Base-by-base conservation (phyloP, 129 eudicot species). In the carrot (Daucus carota) region DNA sequence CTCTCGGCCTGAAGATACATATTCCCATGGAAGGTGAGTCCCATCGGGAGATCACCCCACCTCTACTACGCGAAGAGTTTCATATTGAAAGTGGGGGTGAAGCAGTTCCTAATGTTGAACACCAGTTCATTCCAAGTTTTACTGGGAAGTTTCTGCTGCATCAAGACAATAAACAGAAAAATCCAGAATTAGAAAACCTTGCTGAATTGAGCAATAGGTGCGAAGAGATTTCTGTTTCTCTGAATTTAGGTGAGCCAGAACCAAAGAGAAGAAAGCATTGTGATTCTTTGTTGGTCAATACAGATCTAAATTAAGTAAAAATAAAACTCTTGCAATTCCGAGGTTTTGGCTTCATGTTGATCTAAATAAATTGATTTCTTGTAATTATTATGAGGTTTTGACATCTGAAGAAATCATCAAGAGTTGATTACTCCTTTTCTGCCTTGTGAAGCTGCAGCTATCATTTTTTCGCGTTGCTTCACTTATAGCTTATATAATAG, bases 241-340 rank as follows among this genome's bases (percentile, higher is more conserved):
- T 91, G 86, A 88, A 77, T 75, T 73, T 80, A 73, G 87, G 90
- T 60, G 92, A 87, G 78, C 96, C 88, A 0, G 89, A 81, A 76
- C 63, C 80, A 2, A 90, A 90, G 81, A 83, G 90, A 78, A 81
- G 96, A 82, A 90, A 90, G 80, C 85, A 80, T 20, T 83, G 45
- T 38, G 88, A 79, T 48, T 83, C 86, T 59, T 68, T 65, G 12
- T 62, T 76, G 62, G 63, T 28, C 50, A 78, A 24, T 43, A 78
- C 68, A 70, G 76, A 80, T 44, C 28, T 48, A 26, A 40, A 18
- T 18, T 77, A 67, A 84, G 52, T 54, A 33, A 43, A 50, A 60
- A 24, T 20, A 47, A 57, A 80, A 79, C 69, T 40, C 73, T 76
- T 75, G 18, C 78, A 76, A 31, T 14, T 31, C 14, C 4, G 22